These are phyloP conservation scores for Stevia rebaudiana DNA, from an alignment of 140 eudicot genomes.

Conservation along the genomic window DNA sequence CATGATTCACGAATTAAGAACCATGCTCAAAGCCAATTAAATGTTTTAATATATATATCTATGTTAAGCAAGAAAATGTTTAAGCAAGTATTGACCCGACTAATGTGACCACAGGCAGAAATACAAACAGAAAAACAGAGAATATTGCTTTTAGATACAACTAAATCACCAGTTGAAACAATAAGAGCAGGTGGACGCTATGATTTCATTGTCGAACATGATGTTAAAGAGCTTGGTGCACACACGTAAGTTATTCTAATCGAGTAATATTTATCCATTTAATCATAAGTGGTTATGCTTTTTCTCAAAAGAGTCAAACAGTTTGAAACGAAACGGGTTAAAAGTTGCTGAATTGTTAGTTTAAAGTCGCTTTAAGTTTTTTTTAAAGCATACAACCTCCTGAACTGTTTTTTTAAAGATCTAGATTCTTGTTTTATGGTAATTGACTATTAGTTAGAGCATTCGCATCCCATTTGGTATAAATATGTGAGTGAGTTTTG, in stretches of 20 bases:
- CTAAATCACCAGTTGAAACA: conserved; percentile 87
- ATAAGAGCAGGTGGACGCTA: conserved; percentile 98
- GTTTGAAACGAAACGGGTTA: conserved; percentile 1
- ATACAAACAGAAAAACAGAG: conserved; percentile 97
- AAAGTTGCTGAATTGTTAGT: background rate
- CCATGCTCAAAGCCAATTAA: background rate
- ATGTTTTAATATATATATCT: background rate
- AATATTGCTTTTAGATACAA: conserved; percentile 80
- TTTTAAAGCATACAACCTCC: background rate
- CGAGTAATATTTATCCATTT: background rate
- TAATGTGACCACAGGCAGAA: conserved; percentile 65
- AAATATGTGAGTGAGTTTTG: no score
- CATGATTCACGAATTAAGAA: background rate
- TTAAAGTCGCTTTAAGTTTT: background rate
- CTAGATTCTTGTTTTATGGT: background rate
- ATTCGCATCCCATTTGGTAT: no score
- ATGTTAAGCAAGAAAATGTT: conserved; percentile 10
- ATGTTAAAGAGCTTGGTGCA: conserved; percentile 95
- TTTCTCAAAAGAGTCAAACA: background rate
- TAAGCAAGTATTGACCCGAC: conserved; percentile 13
- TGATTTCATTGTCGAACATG: conserved; percentile 97
- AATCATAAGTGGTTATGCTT: background rate
- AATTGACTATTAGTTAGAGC: background rate
- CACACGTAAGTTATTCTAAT: conserved; percentile 68
- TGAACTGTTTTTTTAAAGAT: background rate